Evolutionary conservation across 805 yeast species (phyloP).

Genomic region (Hanseniaspora taiwanica): DNA sequence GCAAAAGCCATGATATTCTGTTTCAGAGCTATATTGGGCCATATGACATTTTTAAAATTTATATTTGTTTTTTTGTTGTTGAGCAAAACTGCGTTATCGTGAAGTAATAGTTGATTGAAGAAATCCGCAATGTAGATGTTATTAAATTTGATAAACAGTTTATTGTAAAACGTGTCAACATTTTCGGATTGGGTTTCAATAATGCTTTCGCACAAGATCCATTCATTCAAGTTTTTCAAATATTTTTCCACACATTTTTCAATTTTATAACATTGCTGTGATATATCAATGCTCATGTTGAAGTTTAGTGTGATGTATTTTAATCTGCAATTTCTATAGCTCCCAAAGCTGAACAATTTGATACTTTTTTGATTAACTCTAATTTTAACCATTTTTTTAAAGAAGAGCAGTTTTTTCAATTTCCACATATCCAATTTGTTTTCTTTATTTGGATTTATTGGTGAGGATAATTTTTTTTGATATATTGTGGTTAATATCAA

Average conservation of each 20-base stretch:
- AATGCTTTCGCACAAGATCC: neutral
- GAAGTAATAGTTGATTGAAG: slow-evolving; percentile 45
- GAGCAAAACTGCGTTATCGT: slow-evolving; percentile 30
- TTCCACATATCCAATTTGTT: too few species aligned
- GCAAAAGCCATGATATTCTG: slow-evolving; percentile 27
- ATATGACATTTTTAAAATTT: slow-evolving; percentile 54
- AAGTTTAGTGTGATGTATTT: neutral
- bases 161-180: slow-evolving; percentile 16
- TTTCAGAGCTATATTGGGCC: slow-evolving; percentile 44
- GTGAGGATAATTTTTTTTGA: too few species aligned
- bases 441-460: too few species aligned
- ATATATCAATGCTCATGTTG: neutral
- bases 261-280: slow-evolving; percentile 7
- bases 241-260: neutral
- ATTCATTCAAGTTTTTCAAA: neutral
- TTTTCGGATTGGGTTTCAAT: neutral
- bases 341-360: too few species aligned
- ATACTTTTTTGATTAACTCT: too few species aligned
- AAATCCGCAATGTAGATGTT: slow-evolving; percentile 44
- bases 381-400: too few species aligned
- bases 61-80: slow-evolving; percentile 36
- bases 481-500: neutral
- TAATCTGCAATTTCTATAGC: neutral
- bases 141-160: slow-evolving; percentile 51
- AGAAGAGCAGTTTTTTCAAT: too few species aligned